A percentile compares a stretch with the other conserved stretches of the same genome.
Conservation (phyloP, 2,329 filamentous ascomycete genomes). For the Ophiognomonia clavigignenti-juglandacearum region DNA sequence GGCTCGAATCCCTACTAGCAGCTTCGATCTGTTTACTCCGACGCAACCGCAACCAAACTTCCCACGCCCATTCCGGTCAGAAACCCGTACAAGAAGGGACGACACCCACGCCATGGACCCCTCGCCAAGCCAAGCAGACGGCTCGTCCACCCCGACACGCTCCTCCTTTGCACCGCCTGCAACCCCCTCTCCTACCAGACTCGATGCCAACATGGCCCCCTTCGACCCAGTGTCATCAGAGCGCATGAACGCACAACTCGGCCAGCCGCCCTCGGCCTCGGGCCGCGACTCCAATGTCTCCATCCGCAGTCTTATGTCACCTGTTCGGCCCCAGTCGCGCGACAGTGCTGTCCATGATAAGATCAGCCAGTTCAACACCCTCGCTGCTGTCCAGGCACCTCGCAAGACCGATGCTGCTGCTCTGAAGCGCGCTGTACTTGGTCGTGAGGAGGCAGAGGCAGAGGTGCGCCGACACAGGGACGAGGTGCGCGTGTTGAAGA, state of each 20-base stretch:
- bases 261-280: conserved; percentile 22
- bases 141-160: conserved; percentile 11
- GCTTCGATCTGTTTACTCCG: neutral
- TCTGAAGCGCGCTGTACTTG: conserved; percentile 61
- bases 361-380: conserved; percentile 68
- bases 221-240: conserved; percentile 60
- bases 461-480: conserved; percentile 61
- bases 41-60: neutral
- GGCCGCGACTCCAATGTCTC: conserved; percentile 18
- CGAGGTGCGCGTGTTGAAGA: conserved; percentile 50
- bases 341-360: conserved; percentile 62
- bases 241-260: conserved; percentile 51
- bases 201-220: conserved; percentile 29
- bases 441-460: conserved; percentile 66
- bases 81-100: no score
- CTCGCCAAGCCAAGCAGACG: conserved; percentile 2
- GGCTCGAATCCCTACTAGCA: neutral
- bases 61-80: neutral
- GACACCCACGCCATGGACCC: conserved; percentile 13
- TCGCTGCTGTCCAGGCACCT: conserved; percentile 52
- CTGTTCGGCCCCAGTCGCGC: conserved; percentile 38
- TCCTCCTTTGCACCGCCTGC: neutral
- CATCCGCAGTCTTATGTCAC: conserved; percentile 26
- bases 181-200: conserved; percentile 8
- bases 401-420: conserved; percentile 62